Conservation (phyloP, 352 stramenopile species). For the Globisporangium parvum region DNA sequence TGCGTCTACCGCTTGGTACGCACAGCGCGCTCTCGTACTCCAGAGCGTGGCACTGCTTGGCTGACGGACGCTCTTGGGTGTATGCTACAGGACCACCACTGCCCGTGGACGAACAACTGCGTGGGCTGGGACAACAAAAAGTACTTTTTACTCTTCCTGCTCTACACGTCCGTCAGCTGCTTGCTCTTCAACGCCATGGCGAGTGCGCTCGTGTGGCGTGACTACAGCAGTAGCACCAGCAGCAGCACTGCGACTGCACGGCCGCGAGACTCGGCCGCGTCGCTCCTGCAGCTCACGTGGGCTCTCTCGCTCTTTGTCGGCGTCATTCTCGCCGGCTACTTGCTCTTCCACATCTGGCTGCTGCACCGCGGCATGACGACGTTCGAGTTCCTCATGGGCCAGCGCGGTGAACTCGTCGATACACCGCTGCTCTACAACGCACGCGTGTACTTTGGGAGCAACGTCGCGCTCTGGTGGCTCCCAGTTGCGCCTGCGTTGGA, state of each 20-base stretch:
- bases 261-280: conserved; percentile 10
- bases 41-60: too few relatives aligned
- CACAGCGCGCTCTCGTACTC: background rate
- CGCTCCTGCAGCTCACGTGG: conserved; percentile 40
- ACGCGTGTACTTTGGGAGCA: conserved; percentile 60
- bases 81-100: conserved; percentile 61
- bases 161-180: conserved; percentile 69
- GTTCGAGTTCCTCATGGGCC: conserved; percentile 60
- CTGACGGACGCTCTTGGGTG: background rate
- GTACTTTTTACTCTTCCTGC: conserved; percentile 73
- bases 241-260: background rate
- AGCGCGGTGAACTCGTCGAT: conserved; percentile 40
- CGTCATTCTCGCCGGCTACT: conserved; percentile 56
- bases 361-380: conserved; percentile 60
- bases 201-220: conserved; percentile 20
- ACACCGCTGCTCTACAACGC: conserved; percentile 42
- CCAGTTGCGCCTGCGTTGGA: conserved; percentile 41
- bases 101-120: conserved; percentile 82
- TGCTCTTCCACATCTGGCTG: conserved; percentile 73
- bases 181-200: conserved; percentile 48
- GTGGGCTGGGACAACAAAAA: conserved; percentile 85
- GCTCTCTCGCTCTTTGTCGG: conserved; percentile 47
- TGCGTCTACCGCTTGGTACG: conserved; percentile 76
- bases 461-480: conserved; percentile 50
- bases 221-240: background rate